Evolutionary conservation across 306 rosid species (phyloP).

Genomic region (Corylus americana): DNA sequence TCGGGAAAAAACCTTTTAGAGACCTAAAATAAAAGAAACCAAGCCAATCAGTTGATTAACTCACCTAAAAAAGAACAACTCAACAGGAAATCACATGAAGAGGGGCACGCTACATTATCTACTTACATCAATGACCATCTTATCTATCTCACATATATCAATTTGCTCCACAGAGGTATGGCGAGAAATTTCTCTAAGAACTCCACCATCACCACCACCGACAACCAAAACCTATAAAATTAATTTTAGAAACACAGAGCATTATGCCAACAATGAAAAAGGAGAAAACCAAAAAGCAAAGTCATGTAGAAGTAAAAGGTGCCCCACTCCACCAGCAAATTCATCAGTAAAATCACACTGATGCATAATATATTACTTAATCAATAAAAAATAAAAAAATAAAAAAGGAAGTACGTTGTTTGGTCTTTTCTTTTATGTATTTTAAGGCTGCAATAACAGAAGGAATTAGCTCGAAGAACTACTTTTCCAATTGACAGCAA

Average conservation of each 20-base stretch:
- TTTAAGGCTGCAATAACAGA: no score
- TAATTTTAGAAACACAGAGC: constrained; percentile 8
- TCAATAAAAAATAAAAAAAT: no score
- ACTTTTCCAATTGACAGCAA: no score
- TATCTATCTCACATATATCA: constrained; percentile 96
- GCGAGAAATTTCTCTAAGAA: constrained; percentile 86
- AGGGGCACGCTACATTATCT: constrained; percentile 6
- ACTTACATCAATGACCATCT: constrained; percentile 97
- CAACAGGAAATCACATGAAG: constrained; percentile 9
- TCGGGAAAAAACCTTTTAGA: constrained; percentile 80
- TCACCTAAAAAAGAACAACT: background rate
- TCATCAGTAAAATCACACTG: no score
- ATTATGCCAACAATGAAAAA: background rate
- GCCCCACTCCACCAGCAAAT: no score
- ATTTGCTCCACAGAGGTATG: constrained; percentile 85
- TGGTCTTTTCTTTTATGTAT: no score
- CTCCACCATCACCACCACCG: constrained; percentile 99
- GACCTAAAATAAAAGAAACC: constrained; percentile 50
- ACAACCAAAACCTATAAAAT: constrained; percentile 82
- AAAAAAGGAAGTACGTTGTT: no score
- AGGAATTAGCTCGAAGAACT: no score
- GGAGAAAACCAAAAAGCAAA: background rate
- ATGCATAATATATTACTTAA: no score
- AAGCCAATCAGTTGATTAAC: constrained; percentile 25
- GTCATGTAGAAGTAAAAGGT: background rate